phyloP scores from a whole-genome alignment of 2,329 filamentous ascomycete species.

The Zasmidium cellare region DNA sequence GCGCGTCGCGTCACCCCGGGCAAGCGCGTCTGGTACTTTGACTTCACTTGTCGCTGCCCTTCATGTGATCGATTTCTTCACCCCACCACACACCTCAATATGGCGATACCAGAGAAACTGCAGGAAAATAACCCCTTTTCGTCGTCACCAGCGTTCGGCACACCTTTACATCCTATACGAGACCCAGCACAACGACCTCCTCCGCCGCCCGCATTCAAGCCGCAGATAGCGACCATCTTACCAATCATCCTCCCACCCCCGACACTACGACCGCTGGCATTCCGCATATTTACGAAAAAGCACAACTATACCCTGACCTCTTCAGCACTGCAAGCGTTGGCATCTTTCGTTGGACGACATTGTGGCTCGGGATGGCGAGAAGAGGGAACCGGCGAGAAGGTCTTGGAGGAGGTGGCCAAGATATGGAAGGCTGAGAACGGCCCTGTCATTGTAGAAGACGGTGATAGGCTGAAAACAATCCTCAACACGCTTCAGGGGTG shows the following conservation, averaged over 20 bases:
- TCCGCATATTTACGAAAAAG: conserved; percentile 95
- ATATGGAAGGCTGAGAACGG: conserved; percentile 89
- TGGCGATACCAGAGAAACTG: conserved; percentile 14
- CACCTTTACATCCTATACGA: conserved; percentile 73
- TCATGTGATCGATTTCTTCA: not conserved
- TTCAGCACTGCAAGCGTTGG: conserved; percentile 78
- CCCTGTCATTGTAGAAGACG: conserved; percentile 86
- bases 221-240: conserved; percentile 66
- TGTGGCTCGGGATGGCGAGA: conserved; percentile 97
- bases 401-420: conserved; percentile 87
- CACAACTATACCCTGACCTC: conserved; percentile 92
- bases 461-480: conserved; percentile 71
- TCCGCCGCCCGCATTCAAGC: conserved; percentile 49
- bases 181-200: conserved; percentile 46
- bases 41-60: not conserved
- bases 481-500: conserved; percentile 80
- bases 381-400: conserved; percentile 86
- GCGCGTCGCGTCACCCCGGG: not conserved
- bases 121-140: conserved; percentile 53
- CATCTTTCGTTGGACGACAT: conserved; percentile 86
- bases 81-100: conserved; percentile 2
- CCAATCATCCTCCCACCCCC: conserved; percentile 87
- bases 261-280: conserved; percentile 84
- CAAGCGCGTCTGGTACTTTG: not conserved
- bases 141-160: conserved; percentile 87